Evolutionary conservation across 139 green algal species (phyloP).

Genomic region (Coelastrella sp.): DNA sequence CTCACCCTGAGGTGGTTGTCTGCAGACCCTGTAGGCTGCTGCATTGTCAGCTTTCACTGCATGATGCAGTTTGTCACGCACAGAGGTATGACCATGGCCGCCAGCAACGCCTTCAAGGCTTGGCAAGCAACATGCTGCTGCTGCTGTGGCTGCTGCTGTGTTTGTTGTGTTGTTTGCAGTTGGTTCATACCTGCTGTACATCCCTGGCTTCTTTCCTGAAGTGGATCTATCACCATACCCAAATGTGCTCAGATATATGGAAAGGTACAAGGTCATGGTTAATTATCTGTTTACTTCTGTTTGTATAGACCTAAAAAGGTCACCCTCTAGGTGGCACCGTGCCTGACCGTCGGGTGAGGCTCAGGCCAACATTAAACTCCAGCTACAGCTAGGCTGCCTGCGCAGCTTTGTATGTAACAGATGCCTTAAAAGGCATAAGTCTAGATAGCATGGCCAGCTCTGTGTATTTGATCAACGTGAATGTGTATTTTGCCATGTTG

Average conservation of each 20-base stretch:
- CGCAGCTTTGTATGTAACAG: not conserved
- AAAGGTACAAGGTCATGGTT: slow-evolving; percentile 14
- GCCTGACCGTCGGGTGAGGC: too few species aligned
- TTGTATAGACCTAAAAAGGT: not conserved
- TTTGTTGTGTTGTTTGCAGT: not conserved
- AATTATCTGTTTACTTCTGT: too few species aligned
- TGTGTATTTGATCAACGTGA: not conserved
- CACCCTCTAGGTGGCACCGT: not conserved
- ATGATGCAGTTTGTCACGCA: too few species aligned
- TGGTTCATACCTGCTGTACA: slow-evolving; percentile 57
- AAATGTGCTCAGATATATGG: slow-evolving; percentile 60
- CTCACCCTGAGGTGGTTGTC: too few species aligned
- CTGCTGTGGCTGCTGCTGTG: too few species aligned
- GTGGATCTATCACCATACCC: slow-evolving; percentile 53
- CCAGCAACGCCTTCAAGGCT: not conserved
- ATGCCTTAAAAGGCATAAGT: not conserved
- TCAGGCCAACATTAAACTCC: too few species aligned
- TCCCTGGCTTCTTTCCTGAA: slow-evolving; percentile 50
- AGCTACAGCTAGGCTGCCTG: too few species aligned
- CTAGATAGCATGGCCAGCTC: not conserved
- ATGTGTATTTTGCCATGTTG: not conserved
- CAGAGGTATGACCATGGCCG: too few species aligned
- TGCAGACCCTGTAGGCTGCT: too few species aligned
- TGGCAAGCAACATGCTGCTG: too few species aligned
- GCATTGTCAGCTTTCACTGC: too few species aligned